Conservation (phyloP, 768 basidiomycete genomes). For the Paxillus ammoniavirescens region DNA sequence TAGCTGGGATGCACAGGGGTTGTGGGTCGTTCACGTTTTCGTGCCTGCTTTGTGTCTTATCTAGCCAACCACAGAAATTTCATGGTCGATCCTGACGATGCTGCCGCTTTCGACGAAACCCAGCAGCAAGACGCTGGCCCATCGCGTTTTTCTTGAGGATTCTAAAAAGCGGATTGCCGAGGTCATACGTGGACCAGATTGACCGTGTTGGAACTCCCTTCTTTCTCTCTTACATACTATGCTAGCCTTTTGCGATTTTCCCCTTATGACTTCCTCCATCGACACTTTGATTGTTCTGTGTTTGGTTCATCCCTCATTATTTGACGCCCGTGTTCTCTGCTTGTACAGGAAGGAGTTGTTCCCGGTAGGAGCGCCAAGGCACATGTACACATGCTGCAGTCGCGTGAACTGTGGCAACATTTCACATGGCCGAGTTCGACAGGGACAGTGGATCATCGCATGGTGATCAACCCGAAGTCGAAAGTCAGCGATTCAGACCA, state of each 20-base stretch:
- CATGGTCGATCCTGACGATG: not conserved
- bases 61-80: conserved; percentile 11
- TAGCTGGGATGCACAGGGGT: not conserved
- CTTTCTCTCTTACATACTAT: not conserved
- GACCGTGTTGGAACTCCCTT: not conserved
- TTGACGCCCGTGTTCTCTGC: too few species aligned
- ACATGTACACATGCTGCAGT: conserved; percentile 17
- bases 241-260: not conserved
- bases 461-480: conserved; percentile 2
- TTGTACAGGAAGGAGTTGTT: not conserved
- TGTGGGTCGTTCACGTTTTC: conserved; percentile 15
- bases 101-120: not conserved
- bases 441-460: conserved; percentile 1
- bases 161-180: too few species aligned
- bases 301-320: too few species aligned
- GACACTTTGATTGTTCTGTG: too few species aligned
- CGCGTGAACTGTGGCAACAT: too few species aligned
- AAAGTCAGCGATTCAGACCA: conserved; percentile 9
- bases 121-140: conserved; percentile 3
- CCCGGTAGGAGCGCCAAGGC: conserved; percentile 4
- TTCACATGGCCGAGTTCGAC: too few species aligned
- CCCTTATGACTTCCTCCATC: too few species aligned
- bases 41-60: conserved; percentile 9
- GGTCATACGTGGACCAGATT: too few species aligned
- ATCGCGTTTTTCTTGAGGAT: conserved; percentile 1